A percentile compares a stretch with the other conserved stretches of the same genome.
phyloP scores from a whole-genome alignment of 2,329 filamentous ascomycete species.

The Penicillium sp. region DNA sequence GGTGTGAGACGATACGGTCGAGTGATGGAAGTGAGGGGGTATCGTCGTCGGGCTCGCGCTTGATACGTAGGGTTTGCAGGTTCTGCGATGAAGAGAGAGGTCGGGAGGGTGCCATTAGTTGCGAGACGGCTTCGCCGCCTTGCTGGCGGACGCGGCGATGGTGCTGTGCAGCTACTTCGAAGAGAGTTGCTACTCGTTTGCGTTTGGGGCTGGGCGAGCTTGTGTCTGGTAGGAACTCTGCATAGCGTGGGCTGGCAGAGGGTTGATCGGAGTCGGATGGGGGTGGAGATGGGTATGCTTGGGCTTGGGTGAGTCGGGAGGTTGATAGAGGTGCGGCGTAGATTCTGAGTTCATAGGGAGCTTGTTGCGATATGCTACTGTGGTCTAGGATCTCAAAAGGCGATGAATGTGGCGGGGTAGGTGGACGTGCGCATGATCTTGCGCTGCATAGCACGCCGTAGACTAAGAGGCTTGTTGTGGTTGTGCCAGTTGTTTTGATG shows the following conservation, averaged over 20 bases:
- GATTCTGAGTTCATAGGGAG: conserved; percentile 35
- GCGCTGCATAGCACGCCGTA: conserved; percentile 40
- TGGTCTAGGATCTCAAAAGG: conserved; percentile 25
- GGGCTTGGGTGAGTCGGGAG: conserved; percentile 34
- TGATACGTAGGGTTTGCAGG: conserved; percentile 34
- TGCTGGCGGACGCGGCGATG: conserved; percentile 42
- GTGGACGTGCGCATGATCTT: conserved; percentile 30
- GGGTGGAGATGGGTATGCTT: conserved; percentile 36
- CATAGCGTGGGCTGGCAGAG: conserved; percentile 17
- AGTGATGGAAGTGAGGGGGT: conserved; percentile 24
- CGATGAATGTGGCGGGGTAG: conserved; percentile 38
- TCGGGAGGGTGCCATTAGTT: conserved; percentile 38
- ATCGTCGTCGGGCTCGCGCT: conserved; percentile 38
- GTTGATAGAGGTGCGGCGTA: conserved; percentile 40
- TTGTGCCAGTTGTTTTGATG: conserved; percentile 18
- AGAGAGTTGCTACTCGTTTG: conserved; percentile 44
- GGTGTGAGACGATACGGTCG: conserved; percentile 30
- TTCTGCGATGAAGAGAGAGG: conserved; percentile 32
- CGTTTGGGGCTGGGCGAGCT: conserved; percentile 44
- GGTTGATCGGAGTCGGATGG: conserved; percentile 18
- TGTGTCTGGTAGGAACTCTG: conserved; percentile 41
- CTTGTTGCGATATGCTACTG: conserved; percentile 4
- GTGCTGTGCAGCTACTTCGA: conserved; percentile 43
- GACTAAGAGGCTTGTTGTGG: conserved; percentile 39
- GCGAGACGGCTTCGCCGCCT: conserved; percentile 42